phyloP scores from a whole-genome alignment of 768 basidiomycete genomes.

The Harrya chromipes region DNA sequence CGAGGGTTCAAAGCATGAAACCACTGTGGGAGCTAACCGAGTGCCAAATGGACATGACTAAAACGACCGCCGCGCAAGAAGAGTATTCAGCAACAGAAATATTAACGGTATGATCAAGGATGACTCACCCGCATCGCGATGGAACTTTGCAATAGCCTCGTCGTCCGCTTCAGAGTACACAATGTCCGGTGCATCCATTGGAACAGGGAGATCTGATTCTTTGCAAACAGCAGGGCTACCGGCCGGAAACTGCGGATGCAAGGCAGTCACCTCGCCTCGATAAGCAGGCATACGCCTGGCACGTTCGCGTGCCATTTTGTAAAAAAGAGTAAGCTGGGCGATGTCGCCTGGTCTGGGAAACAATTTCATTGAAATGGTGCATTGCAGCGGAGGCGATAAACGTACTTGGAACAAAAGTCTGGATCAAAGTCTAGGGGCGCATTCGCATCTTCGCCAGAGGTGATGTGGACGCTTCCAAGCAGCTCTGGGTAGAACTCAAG shows the following conservation, averaged over 20 bases:
- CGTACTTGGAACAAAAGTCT: slow-evolving; percentile 44
- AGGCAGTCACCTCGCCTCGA: slow-evolving; percentile 16
- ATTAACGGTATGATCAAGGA: neutral
- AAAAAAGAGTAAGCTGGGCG: slow-evolving; percentile 45
- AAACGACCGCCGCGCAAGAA: no score
- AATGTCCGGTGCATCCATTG: slow-evolving; percentile 31
- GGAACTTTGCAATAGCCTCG: slow-evolving; percentile 28
- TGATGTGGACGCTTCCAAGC: slow-evolving; percentile 46
- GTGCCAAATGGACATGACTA: slow-evolving; percentile 15
- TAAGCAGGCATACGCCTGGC: slow-evolving; percentile 47
- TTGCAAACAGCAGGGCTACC: slow-evolving; percentile 28
- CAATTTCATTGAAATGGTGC: no score
- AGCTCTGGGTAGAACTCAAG: slow-evolving; percentile 41
- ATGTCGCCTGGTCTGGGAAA: slow-evolving; percentile 35
- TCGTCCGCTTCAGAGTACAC: slow-evolving; percentile 35
- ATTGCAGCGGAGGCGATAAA: neutral
- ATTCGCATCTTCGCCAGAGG: slow-evolving; percentile 38
- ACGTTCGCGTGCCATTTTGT: slow-evolving; percentile 55
- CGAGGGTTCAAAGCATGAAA: no score
- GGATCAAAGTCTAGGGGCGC: slow-evolving; percentile 43
- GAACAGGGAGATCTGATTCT: slow-evolving; percentile 17
- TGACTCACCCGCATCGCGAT: slow-evolving; percentile 16
- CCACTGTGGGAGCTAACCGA: slow-evolving; percentile 5
- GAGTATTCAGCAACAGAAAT: neutral
- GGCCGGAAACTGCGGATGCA: slow-evolving; percentile 29